Evolutionary conservation across 2,329 filamentous ascomycete genomes (phyloP).

Genomic region (Pleomassaria siparia): DNA sequence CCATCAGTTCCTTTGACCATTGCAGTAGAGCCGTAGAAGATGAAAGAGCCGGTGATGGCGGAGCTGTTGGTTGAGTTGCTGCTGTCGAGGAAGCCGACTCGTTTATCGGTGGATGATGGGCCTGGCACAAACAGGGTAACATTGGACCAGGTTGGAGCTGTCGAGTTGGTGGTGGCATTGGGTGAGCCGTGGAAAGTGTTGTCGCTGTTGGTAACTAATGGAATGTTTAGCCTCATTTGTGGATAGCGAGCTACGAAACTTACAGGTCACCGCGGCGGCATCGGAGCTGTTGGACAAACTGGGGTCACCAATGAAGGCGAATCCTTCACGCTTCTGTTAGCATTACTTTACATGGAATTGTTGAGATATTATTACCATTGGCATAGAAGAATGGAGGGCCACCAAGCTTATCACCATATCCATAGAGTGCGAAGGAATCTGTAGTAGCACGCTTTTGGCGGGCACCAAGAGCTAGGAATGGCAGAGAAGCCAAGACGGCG

Average conservation of each 20-base stretch:
- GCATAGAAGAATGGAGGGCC: slow-evolving; percentile 22
- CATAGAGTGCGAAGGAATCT: slow-evolving; percentile 16
- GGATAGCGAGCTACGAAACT: background rate
- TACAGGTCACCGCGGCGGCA: slow-evolving; percentile 21
- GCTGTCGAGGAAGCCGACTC: slow-evolving; percentile 18
- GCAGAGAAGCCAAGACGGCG: slow-evolving; percentile 13
- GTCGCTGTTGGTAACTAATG: slow-evolving; percentile 13
- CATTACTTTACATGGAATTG: background rate
- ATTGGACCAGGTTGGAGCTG: slow-evolving; percentile 16
- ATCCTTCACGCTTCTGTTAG: slow-evolving; percentile 14
- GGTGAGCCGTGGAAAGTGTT: slow-evolving; percentile 16
- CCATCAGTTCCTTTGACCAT: slow-evolving; percentile 12
- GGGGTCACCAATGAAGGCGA: slow-evolving; percentile 21
- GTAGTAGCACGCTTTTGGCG: slow-evolving; percentile 13
- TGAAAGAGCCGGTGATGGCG: slow-evolving; percentile 15
- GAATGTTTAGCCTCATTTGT: background rate
- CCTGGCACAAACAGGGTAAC: slow-evolving; percentile 20
- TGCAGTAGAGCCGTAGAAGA: slow-evolving; percentile 23
- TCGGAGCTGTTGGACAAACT: slow-evolving; percentile 16
- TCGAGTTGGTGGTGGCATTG: slow-evolving; percentile 15
- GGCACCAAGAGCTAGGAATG: slow-evolving; percentile 15
- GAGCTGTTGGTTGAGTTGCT: slow-evolving; percentile 3
- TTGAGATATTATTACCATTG: slow-evolving; percentile 12
- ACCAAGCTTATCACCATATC: slow-evolving; percentile 18
- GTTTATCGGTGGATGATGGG: slow-evolving; percentile 7